Base-by-base conservation (phyloP, 148 eudicot species). In the Persicaria maculosa region DNA sequence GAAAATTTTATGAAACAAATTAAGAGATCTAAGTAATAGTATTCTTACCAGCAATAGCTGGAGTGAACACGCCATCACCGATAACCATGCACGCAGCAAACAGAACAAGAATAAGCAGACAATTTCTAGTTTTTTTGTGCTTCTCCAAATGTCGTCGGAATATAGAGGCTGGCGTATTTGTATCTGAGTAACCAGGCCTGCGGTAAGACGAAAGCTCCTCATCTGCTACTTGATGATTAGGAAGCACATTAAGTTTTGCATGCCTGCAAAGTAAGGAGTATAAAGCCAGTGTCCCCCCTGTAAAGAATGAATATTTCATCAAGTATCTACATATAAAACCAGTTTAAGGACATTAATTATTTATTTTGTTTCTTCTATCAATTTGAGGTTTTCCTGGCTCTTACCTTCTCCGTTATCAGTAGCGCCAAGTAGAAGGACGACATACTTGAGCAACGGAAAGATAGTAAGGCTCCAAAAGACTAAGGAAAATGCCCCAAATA, bases 341-440 rank as follows among this genome's bases (percentile, higher is more conserved):
- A 31, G 36, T 31, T 31, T 31, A 31, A 31, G 36, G 36, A 31
- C 2, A 31, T 31, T 31, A 31, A 1, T 31, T 31, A 31, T 31
- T 31, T 31, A 31, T 31, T 31, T 31, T 31, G 36, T 8, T 48
- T 48, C 52, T 6, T 48, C 10, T 2, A 6, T 1, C 7, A 54
- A 17, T 54, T 54, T 5, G 36, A 54, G 58, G 19, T 14, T 54
- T 54, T 54, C 16, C 58, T 19, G 19, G 9, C 4, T 9, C 44
- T 14, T 85, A 88, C 91, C 91, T 88, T 88, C 91, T 6, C 87
- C 89, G 14, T 88, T 88, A 75, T 88, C 91, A 53, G 86, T 77
- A 19, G 91, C 91, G 57, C 84, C 80, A 74, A 88, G 78, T 74
- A 88, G 87, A 19, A 88, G 76, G 81, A 87, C 80, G 52, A 84